These are phyloP conservation scores for Inga leiocalycina DNA, from an alignment of 306 rosid species.

Conservation along the genomic window DNA sequence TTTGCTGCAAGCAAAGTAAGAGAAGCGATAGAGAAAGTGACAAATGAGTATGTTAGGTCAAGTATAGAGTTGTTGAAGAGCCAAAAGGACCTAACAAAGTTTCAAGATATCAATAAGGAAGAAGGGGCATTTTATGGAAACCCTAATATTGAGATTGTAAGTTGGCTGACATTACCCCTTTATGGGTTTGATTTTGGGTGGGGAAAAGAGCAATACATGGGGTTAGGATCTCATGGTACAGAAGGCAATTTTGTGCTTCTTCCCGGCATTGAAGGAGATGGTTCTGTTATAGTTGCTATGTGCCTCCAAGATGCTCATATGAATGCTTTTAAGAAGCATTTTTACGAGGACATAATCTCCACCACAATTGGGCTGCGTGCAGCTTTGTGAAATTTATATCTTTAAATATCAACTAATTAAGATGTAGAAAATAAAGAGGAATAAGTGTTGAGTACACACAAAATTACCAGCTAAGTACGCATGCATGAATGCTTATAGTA, in stretches of 20 bases:
- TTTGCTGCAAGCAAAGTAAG: constrained; percentile 58
- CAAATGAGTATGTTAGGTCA: constrained; percentile 41
- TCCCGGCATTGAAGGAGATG: constrained; percentile 47
- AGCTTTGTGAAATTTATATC: too few species aligned
- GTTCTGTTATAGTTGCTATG: constrained; percentile 47
- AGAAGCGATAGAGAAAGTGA: constrained; percentile 54
- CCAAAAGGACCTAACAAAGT: constrained; percentile 47
- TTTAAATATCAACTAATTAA: too few species aligned
- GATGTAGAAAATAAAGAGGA: too few species aligned
- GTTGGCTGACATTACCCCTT: constrained; percentile 61
- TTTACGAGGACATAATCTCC: constrained; percentile 39
- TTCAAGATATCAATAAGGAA: constrained; percentile 43
- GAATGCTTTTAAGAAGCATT: constrained; percentile 57
- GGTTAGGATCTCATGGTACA: constrained; percentile 44
- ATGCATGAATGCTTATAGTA: not conserved
- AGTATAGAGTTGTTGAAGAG: constrained; percentile 35
- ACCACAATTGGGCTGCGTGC: too few species aligned
- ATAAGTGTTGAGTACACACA: too few species aligned
- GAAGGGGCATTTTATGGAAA: constrained; percentile 47
- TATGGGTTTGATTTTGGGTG: constrained; percentile 70
- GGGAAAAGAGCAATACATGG: constrained; percentile 61
- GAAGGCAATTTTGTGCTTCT: constrained; percentile 58
- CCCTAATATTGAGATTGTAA: constrained; percentile 53
- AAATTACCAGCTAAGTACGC: not conserved
- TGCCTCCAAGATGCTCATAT: constrained; percentile 52